Percentiles rank a stretch among this genome's conserved stretches.
Evolutionary conservation across 306 rosid species (phyloP).

Genomic region (Luffa acutangula): DNA sequence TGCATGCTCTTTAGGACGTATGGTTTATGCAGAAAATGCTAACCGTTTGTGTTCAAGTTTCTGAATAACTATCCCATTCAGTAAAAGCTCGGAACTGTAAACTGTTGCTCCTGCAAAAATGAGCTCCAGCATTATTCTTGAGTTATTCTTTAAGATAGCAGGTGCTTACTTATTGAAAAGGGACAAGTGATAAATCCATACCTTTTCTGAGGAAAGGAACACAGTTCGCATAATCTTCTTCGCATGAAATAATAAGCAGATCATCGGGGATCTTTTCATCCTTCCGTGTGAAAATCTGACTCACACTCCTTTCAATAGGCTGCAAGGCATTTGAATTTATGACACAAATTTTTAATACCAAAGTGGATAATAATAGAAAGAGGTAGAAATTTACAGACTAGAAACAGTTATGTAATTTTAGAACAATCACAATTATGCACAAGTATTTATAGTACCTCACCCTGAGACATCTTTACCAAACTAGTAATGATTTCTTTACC

Average conservation of each 20-base stretch:
- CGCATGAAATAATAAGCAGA: slow-evolving; percentile 76
- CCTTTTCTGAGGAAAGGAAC: slow-evolving; percentile 85
- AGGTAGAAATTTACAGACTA: not conserved
- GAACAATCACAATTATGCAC: not conserved
- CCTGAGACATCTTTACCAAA: slow-evolving; percentile 64
- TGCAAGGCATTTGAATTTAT: slow-evolving; percentile 7
- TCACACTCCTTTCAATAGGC: slow-evolving; percentile 46
- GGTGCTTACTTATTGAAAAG: not conserved
- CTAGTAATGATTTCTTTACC: slow-evolving; percentile 56
- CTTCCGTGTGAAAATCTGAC: slow-evolving; percentile 43
- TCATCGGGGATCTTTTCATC: slow-evolving; percentile 42
- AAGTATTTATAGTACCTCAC: slow-evolving; percentile 41
- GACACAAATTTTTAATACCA: not conserved
- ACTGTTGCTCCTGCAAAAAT: slow-evolving; percentile 59
- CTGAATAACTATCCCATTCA: slow-evolving; percentile 91
- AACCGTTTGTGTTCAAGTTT: slow-evolving; percentile 81
- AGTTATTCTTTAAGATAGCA: not conserved
- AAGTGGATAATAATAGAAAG: not conserved
- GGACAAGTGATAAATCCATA: slow-evolving; percentile 7
- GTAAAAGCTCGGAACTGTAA: slow-evolving; percentile 77
- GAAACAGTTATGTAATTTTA: not conserved
- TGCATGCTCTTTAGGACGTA: not conserved
- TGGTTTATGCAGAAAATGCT: not conserved
- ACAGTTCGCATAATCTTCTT: slow-evolving; percentile 69
- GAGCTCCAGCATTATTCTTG: slow-evolving; percentile 4